Conservation (phyloP, 2,329 filamentous ascomycete species). For the Lecanicillium sp. region DNA sequence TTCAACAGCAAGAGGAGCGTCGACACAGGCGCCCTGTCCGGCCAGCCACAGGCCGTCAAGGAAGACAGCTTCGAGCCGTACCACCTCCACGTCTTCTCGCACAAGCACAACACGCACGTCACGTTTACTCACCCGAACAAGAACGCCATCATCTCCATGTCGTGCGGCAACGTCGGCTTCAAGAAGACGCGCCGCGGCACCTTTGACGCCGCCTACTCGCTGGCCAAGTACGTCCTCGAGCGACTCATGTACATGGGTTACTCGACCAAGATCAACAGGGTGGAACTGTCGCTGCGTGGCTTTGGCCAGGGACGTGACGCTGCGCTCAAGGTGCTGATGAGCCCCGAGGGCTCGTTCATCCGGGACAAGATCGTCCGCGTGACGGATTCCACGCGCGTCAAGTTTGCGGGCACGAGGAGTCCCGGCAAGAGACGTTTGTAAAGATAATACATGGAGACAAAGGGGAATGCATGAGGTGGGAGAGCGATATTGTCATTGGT, state of each 20-base stretch:
- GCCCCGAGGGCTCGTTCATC: slow-evolving; percentile 72
- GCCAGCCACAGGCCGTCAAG: slow-evolving; percentile 20
- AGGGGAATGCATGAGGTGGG: slow-evolving; percentile 16
- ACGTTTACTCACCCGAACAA: slow-evolving; percentile 80
- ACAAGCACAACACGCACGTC: slow-evolving; percentile 93
- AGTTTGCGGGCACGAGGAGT: slow-evolving; percentile 92
- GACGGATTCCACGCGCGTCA: slow-evolving; percentile 80
- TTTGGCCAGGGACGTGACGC: slow-evolving; percentile 87
- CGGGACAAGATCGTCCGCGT: slow-evolving; percentile 71
- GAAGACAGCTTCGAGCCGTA: slow-evolving; percentile 55
- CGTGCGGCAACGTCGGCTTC: slow-evolving; percentile 88
- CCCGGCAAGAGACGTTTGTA: slow-evolving; percentile 73
- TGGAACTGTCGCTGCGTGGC: slow-evolving; percentile 79
- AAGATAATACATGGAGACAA: slow-evolving; percentile 6
- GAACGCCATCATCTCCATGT: slow-evolving; percentile 71
- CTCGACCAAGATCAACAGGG: slow-evolving; percentile 63
- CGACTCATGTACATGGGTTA: slow-evolving; percentile 78
- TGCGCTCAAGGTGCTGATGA: slow-evolving; percentile 80
- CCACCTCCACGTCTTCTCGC: slow-evolving; percentile 79
- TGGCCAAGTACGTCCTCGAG: slow-evolving; percentile 76
- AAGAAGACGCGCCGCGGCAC: slow-evolving; percentile 70
- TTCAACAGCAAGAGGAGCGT: slow-evolving; percentile 27
- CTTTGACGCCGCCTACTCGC: slow-evolving; percentile 90
- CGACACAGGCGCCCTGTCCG: slow-evolving; percentile 28
- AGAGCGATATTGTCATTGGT: not conserved